Evolutionary conservation across 495 filamentous ascomycete genomes (phyloP).

Genomic region (Daldinia grandis): DNA sequence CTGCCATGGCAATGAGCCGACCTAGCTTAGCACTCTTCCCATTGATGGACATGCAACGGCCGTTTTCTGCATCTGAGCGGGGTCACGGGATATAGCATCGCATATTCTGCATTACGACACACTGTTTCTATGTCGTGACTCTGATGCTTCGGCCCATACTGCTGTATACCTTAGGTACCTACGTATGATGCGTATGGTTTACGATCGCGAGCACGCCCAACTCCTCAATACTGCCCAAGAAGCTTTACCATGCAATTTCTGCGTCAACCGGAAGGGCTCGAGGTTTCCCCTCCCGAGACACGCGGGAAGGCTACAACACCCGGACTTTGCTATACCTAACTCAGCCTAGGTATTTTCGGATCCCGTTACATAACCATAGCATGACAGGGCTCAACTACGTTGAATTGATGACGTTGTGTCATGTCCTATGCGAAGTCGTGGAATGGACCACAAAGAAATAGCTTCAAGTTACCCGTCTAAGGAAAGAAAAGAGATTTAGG

Average conservation of each 20-base stretch:
- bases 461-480: slow-evolving; percentile 17
- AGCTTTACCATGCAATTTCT: slow-evolving; percentile 29
- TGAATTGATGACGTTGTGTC: slow-evolving; percentile 34
- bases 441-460: slow-evolving; percentile 30
- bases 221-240: slow-evolving; percentile 21
- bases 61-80: slow-evolving; percentile 27
- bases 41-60: not conserved
- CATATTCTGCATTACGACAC: slow-evolving; percentile 33
- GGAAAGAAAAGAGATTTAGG: slow-evolving; percentile 5
- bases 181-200: no score
- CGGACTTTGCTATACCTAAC: slow-evolving; percentile 19
- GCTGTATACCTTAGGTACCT: slow-evolving; percentile 4
- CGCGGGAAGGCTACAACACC: slow-evolving; percentile 28
- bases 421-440: slow-evolving; percentile 29
- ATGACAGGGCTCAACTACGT: slow-evolving; percentile 20
- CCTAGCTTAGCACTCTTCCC: not conserved
- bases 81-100: slow-evolving; percentile 36
- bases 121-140: slow-evolving; percentile 35
- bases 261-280: slow-evolving; percentile 25
- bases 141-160: slow-evolving; percentile 18
- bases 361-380: slow-evolving; percentile 4
- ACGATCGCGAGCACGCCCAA: slow-evolving; percentile 4
- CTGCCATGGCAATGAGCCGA: slow-evolving; percentile 9
- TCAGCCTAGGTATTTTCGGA: slow-evolving; percentile 13
- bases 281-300: slow-evolving; percentile 39